These are phyloP conservation scores for Fusarium sp. DNA, from an alignment of 2,329 filamentous ascomycete species.

Conservation along the genomic window DNA sequence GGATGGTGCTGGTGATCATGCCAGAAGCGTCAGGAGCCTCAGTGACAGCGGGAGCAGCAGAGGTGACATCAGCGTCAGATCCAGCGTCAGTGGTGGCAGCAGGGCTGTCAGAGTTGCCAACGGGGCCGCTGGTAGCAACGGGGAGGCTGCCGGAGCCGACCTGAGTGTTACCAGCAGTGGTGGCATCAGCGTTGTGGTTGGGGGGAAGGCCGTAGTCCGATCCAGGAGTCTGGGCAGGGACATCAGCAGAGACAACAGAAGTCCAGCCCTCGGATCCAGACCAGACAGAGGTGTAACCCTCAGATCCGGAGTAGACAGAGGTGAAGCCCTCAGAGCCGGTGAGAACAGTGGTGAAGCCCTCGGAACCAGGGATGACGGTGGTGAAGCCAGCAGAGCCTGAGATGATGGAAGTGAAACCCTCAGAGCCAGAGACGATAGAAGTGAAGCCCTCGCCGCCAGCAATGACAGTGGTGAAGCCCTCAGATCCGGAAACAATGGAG, in stretches of 20 bases:
- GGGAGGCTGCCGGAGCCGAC: neutral
- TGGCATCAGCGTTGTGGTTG: neutral
- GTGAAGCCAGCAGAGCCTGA: slow-evolving; percentile 24
- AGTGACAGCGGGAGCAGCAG: slow-evolving; percentile 23
- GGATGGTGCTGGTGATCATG: slow-evolving; percentile 43
- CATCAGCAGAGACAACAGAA: neutral
- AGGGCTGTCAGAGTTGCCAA: slow-evolving; percentile 1
- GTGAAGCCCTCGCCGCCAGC: slow-evolving; percentile 20
- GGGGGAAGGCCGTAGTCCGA: neutral
- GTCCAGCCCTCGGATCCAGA: neutral
- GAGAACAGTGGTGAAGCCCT: slow-evolving; percentile 20
- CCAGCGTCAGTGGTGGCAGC: slow-evolving; percentile 11
- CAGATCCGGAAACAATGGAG: slow-evolving; percentile 14
- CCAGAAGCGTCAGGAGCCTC: slow-evolving; percentile 28
- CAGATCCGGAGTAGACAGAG: slow-evolving; percentile 2
- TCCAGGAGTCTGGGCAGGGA: neutral
- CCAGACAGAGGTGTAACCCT: neutral
- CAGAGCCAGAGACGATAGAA: slow-evolving; percentile 6
- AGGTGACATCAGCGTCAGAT: slow-evolving; percentile 22
- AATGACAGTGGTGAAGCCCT: slow-evolving; percentile 20
- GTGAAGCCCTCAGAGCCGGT: slow-evolving; percentile 12
- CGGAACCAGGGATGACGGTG: slow-evolving; percentile 13
- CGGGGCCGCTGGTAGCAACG: slow-evolving; percentile 1
- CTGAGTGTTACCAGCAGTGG: neutral
- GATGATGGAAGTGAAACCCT: slow-evolving; percentile 20